Percentiles rank a stretch among this genome's conserved stretches.
Evolutionary conservation across 176 grass and related monocot species (phyloP).

Genomic region (Oryza glaberrima): DNA sequence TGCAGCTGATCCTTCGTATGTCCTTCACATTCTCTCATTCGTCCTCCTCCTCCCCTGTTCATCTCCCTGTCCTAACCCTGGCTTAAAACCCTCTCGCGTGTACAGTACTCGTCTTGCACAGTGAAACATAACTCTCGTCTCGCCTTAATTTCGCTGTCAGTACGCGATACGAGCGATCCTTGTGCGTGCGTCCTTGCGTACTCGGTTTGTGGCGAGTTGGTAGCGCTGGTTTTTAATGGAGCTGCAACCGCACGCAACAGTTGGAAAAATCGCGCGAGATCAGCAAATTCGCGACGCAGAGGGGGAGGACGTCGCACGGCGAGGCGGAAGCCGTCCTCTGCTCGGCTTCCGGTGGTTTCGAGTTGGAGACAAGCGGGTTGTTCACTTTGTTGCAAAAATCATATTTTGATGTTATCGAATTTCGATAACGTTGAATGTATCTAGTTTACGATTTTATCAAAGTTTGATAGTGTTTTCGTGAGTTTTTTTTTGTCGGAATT

Average conservation of each 20-base stretch:
- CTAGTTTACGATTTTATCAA: too few relatives aligned
- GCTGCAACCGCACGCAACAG: background rate
- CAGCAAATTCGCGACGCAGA: background rate
- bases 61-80: background rate
- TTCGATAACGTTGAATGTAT: too few relatives aligned
- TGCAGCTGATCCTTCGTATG: background rate
- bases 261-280: background rate
- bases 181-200: background rate
- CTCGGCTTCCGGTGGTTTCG: too few relatives aligned
- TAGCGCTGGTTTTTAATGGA: background rate
- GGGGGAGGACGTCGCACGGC: too few relatives aligned
- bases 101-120: background rate
- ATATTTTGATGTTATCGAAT: too few relatives aligned
- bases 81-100: constrained; percentile 2
- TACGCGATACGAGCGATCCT: too few relatives aligned
- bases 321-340: too few relatives aligned
- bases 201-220: too few relatives aligned
- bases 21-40: background rate
- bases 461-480: too few relatives aligned
- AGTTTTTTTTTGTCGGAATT: too few relatives aligned
- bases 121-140: background rate
- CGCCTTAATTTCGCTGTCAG: background rate
- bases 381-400: too few relatives aligned
- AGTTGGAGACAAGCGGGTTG: too few relatives aligned
- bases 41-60: background rate